phyloP scores from a whole-genome alignment of 495 filamentous ascomycete genomes.

The Neurospora sp. region DNA sequence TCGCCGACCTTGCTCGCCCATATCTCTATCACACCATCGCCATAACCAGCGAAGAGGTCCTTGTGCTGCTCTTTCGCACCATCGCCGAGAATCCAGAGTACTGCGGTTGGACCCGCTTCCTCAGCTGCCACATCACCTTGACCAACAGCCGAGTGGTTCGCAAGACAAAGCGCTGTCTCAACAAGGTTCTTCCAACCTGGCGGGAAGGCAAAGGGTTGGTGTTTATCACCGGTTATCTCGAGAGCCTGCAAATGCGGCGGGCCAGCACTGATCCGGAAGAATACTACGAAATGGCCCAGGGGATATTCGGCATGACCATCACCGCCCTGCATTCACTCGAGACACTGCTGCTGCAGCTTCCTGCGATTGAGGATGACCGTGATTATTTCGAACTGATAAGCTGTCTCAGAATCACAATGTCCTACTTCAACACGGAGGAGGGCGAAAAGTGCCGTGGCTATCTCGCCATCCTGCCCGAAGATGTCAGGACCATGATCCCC shows the following conservation, averaged over 20 bases:
- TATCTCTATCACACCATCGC: constrained; percentile 18
- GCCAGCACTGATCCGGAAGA: background rate
- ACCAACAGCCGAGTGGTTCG: constrained; percentile 13
- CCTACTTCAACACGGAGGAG: constrained; percentile 3
- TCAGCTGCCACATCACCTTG: constrained; percentile 23
- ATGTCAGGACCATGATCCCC: background rate
- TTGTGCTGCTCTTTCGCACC: constrained; percentile 22
- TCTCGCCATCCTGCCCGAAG: background rate
- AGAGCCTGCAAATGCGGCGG: background rate
- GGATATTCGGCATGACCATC: constrained; percentile 15
- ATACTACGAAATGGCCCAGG: constrained; percentile 14
- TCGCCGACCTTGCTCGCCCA: constrained; percentile 14
- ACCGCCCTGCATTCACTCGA: constrained; percentile 13
- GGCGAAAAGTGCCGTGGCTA: background rate
- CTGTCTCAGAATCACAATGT: background rate
- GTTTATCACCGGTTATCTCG: background rate
- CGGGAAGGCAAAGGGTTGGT: background rate
- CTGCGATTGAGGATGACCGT: constrained; percentile 15
- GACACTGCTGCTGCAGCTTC: constrained; percentile 20
- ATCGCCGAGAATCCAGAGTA: constrained; percentile 11
- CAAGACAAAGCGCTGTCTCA: constrained; percentile 11
- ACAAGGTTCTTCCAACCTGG: constrained; percentile 4
- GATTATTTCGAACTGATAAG: constrained; percentile 11
- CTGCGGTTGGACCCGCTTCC: constrained; percentile 16
- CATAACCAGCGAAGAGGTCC: constrained; percentile 11